These are phyloP conservation scores for Dimargaris xerosporica DNA, from an alignment of 192 early-diverging fungal species.

Conservation along the genomic window DNA sequence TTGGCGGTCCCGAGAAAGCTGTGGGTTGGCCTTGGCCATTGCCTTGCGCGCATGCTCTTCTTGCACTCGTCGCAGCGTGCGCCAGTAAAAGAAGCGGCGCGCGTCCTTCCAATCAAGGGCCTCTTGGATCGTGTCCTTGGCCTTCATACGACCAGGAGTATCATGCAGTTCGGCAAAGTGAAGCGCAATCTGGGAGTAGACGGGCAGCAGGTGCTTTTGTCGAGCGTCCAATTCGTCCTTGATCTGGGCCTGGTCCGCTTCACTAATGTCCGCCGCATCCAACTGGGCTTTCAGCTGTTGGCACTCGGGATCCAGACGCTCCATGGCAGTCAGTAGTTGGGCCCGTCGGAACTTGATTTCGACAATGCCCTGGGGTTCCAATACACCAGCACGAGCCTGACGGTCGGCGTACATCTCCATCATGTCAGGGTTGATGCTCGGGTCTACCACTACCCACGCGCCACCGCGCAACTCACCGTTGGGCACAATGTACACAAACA, in stretches of 20 bases:
- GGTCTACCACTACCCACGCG: slow-evolving; percentile 96
- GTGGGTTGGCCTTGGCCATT: slow-evolving; percentile 30
- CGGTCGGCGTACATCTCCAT: slow-evolving; percentile 99
- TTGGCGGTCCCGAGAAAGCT: slow-evolving; percentile 12
- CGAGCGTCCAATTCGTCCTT: slow-evolving; percentile 63
- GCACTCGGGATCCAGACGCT: slow-evolving; percentile 74
- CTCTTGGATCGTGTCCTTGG: slow-evolving; percentile 77
- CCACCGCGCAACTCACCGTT: slow-evolving; percentile 96
- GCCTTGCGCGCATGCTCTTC: slow-evolving; percentile 62
- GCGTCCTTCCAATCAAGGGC: slow-evolving; percentile 64
- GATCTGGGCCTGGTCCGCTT: slow-evolving; percentile 44
- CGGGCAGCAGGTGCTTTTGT: slow-evolving; percentile 72
- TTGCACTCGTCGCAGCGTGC: slow-evolving; percentile 61
- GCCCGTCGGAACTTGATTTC: slow-evolving; percentile 97
- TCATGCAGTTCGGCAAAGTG: slow-evolving; percentile 98
- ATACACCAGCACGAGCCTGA: slow-evolving; percentile 79
- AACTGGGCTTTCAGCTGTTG: slow-evolving; percentile 50
- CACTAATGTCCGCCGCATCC: slow-evolving; percentile 32
- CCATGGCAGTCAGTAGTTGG: slow-evolving; percentile 84
- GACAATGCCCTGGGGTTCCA: slow-evolving; percentile 94
- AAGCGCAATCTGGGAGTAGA: slow-evolving; percentile 84
- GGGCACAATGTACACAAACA: slow-evolving; percentile 90
- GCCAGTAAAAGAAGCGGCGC: slow-evolving; percentile 85
- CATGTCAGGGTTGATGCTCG: slow-evolving; percentile 88
- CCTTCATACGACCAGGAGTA: slow-evolving; percentile 84